Evolutionary conservation across 768 basidiomycete species (phyloP).

Genomic region (Hortiboletus campestris): DNA sequence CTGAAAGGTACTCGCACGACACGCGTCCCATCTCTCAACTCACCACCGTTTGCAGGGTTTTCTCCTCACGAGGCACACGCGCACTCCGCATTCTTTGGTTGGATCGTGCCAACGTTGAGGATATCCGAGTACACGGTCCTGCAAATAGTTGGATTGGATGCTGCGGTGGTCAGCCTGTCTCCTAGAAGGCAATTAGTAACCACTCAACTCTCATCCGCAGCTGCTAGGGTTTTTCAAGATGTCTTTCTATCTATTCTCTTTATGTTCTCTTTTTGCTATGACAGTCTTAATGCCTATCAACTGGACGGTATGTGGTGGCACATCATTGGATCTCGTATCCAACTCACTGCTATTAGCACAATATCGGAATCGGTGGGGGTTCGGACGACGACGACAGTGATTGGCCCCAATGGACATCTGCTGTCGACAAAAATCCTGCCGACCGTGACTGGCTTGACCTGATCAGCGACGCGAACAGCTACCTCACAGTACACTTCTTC

Average conservation of each 20-base stretch:
- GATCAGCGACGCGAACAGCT: slow-evolving; percentile 86
- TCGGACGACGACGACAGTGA: slow-evolving; percentile 39
- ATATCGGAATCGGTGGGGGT: slow-evolving; percentile 64
- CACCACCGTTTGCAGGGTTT: slow-evolving; percentile 56
- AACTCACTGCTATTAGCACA: slow-evolving; percentile 47
- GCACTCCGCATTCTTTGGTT: slow-evolving; percentile 86
- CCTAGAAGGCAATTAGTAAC: not conserved
- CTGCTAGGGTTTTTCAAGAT: slow-evolving; percentile 95
- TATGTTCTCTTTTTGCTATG: slow-evolving; percentile 79
- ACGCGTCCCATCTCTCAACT: not conserved
- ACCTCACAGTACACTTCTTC: slow-evolving; percentile 82
- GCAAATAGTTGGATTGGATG: slow-evolving; percentile 95
- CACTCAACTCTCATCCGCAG: slow-evolving; percentile 39
- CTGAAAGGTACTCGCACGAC: slow-evolving; percentile 67
- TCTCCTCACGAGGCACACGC: slow-evolving; percentile 92
- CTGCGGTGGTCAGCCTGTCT: slow-evolving; percentile 74
- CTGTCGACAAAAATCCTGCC: slow-evolving; percentile 29
- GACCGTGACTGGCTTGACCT: slow-evolving; percentile 78
- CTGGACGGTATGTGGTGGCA: slow-evolving; percentile 62
- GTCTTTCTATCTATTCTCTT: slow-evolving; percentile 87
- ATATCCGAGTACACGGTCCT: slow-evolving; percentile 92
- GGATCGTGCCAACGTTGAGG: slow-evolving; percentile 90
- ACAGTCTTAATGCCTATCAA: slow-evolving; percentile 94
- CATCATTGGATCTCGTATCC: not conserved
- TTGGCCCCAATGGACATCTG: slow-evolving; percentile 42